phyloP scores from a whole-genome alignment of 2,329 filamentous ascomycete genomes.

The Paramyrothecium sp. region DNA sequence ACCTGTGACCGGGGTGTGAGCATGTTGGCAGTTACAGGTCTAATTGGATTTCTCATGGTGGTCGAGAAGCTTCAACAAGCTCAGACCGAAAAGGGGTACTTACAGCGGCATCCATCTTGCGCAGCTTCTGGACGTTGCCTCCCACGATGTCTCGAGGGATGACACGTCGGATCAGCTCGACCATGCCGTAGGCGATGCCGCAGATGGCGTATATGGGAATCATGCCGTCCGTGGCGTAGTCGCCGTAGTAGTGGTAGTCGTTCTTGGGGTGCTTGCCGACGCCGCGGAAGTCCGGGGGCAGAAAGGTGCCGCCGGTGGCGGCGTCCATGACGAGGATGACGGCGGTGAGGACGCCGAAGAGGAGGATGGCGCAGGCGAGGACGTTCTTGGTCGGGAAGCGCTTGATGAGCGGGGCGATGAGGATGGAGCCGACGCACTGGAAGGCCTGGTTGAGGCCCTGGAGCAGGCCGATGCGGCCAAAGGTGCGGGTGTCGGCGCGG shows the following conservation, averaged over 20 bases:
- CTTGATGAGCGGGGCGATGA: conserved; percentile 49
- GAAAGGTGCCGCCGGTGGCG: conserved; percentile 44
- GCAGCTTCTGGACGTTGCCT: conserved; percentile 47
- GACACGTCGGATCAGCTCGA: conserved; percentile 48
- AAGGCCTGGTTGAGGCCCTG: conserved; percentile 49
- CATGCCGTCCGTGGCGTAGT: conserved; percentile 47
- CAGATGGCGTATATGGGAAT: conserved; percentile 45
- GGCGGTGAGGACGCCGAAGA: conserved; percentile 45
- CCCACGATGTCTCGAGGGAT: conserved; percentile 51
- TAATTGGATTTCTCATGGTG: neutral
- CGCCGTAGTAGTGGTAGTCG: neutral
- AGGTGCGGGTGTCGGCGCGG: conserved; percentile 24
- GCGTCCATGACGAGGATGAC: conserved; percentile 47
- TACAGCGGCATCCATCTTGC: conserved; percentile 41
- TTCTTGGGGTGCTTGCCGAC: neutral
- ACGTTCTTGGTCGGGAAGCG: conserved; percentile 45
- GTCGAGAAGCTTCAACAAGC: neutral
- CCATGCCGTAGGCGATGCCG: conserved; percentile 45
- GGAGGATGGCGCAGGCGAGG: conserved; percentile 38
- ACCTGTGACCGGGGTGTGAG: conserved; percentile 13
- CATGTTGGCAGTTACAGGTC: neutral
- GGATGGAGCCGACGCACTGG: conserved; percentile 47
- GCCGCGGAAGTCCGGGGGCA: neutral
- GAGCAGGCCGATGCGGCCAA: conserved; percentile 44
- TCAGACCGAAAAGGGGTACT: neutral